Evolutionary conservation across 108 stramenopile species (phyloP), one percentile per base, ranked within the genome.

Genomic region (Skeletonema marinoi): DNA sequence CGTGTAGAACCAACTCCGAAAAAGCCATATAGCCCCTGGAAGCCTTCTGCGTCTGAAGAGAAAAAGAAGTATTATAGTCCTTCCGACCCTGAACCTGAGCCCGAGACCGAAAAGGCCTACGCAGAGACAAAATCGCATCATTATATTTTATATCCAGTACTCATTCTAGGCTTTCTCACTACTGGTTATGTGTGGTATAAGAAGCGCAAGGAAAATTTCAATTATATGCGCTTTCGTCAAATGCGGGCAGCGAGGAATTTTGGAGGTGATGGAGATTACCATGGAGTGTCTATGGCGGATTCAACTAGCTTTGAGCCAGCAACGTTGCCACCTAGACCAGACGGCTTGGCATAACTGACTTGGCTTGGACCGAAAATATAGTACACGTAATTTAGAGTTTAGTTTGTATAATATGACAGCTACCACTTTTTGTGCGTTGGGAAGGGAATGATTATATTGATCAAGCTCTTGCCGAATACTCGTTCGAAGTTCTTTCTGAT

Each of bases 221-320:
- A 84, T 51, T 92, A 92, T 65, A 73, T 81, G 16, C 85, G 84
- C 51, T 96, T 92, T 73, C 88, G 91, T 61, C 77, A 87, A 31
- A 70, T 77, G 66, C 90, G 89, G 10, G 46, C 72, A 32, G 84
- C 70, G 61, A 35, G 83, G 11, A 83, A 82, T 39, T 80, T 78
- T 42, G 74, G 63, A 32, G 86, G 81, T 41, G 79, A 78, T 33
- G 92, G 81, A 67, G 88, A 91, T 64, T 95, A 90, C 74, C 42
- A 65, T 46, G 83, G 85, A 4, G 60, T 85, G 35, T 75, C 87
- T 19, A 74, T 93, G 88, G 85, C 86, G 36, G 80, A 84, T 42
- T 88, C 88, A 10, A 88, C 87, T 42, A 82, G 87, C 9, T 95
- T 95, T 73, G 90, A 93, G 66, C 94, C 94, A 5, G 88, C 94